Conservation (phyloP, 1,284 basidiomycete genomes). For the Marasmius sp. region DNA sequence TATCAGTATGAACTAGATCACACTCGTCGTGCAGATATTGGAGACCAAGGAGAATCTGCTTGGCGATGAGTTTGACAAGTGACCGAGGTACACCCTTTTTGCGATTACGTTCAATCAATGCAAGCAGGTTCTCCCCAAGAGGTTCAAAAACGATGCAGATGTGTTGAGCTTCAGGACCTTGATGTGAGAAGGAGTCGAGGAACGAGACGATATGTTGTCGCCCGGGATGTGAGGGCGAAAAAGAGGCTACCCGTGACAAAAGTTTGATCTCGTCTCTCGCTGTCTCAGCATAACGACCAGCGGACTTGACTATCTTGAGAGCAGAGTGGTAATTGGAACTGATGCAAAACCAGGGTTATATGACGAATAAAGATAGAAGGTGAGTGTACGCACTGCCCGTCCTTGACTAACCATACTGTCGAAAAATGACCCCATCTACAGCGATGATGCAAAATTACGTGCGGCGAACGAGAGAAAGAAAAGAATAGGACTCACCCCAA, state of each 20-base stretch:
- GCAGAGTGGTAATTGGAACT: constrained; percentile 77
- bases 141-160: constrained; percentile 93
- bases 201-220: constrained; percentile 78
- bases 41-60: constrained; percentile 84
- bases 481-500: constrained; percentile 57
- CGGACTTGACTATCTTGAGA: constrained; percentile 92
- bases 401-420: constrained; percentile 82
- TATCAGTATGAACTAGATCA: constrained; percentile 85
- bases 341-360: constrained; percentile 17
- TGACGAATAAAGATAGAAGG: constrained; percentile 12
- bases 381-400: constrained; percentile 53
- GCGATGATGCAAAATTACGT: constrained; percentile 23
- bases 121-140: constrained; percentile 84
- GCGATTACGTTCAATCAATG: constrained; percentile 85
- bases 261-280: constrained; percentile 91
- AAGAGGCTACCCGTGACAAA: constrained; percentile 72
- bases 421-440: constrained; percentile 89
- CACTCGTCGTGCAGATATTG: constrained; percentile 91
- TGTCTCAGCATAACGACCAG: constrained; percentile 82
- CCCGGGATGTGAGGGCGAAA: constrained; percentile 71
- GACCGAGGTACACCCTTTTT: constrained; percentile 80
- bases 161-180: constrained; percentile 66
- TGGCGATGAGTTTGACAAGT: constrained; percentile 81
- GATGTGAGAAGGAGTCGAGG: constrained; percentile 82
- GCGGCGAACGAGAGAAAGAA: constrained; percentile 17